phyloP scores from a whole-genome alignment of 2,329 filamentous ascomycete species.

The Fusarium chaquense region DNA sequence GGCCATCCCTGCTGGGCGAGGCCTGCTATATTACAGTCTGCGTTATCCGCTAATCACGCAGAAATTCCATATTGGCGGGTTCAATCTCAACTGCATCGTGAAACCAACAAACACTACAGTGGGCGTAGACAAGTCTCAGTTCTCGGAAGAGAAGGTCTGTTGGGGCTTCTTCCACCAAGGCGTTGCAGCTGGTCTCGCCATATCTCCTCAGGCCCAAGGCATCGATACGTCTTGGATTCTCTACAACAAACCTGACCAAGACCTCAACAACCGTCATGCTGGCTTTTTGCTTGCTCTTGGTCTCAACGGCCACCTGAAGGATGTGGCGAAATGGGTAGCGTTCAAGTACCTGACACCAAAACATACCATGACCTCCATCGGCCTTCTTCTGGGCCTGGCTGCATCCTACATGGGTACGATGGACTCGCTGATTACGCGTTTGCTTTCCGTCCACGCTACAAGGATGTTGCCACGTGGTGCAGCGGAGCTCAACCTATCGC shows the following conservation, averaged over 20 bases:
- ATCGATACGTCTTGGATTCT: slow-evolving; percentile 99
- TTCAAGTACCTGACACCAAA: slow-evolving; percentile 99
- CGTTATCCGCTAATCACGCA: slow-evolving; percentile 92
- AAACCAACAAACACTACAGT: slow-evolving; percentile 92
- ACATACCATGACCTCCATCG: slow-evolving; percentile 98
- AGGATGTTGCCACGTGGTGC: slow-evolving; percentile 92
- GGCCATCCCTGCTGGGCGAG: slow-evolving; percentile 87
- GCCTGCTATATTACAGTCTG: slow-evolving; percentile 87
- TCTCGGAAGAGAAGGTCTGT: slow-evolving; percentile 95
- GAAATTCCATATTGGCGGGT: slow-evolving; percentile 88
- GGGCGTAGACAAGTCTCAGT: slow-evolving; percentile 87
- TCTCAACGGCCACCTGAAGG: slow-evolving; percentile 93
- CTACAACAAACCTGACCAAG: slow-evolving; percentile 90
- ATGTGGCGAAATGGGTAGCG: slow-evolving; percentile 95
- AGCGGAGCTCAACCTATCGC: slow-evolving; percentile 92
- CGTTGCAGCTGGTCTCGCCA: slow-evolving; percentile 90
- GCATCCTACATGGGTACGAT: slow-evolving; percentile 96
- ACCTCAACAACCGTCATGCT: slow-evolving; percentile 95
- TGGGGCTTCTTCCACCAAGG: slow-evolving; percentile 99
- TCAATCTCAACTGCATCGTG: slow-evolving; percentile 91
- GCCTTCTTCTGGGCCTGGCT: slow-evolving; percentile 89
- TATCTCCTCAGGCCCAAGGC: slow-evolving; percentile 88
- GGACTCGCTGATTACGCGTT: slow-evolving; percentile 92
- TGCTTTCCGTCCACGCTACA: slow-evolving; percentile 95
- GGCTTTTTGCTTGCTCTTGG: slow-evolving; percentile 92